Base-by-base conservation (phyloP, 768 basidiomycete species). In the Scleroderma citrinum region DNA sequence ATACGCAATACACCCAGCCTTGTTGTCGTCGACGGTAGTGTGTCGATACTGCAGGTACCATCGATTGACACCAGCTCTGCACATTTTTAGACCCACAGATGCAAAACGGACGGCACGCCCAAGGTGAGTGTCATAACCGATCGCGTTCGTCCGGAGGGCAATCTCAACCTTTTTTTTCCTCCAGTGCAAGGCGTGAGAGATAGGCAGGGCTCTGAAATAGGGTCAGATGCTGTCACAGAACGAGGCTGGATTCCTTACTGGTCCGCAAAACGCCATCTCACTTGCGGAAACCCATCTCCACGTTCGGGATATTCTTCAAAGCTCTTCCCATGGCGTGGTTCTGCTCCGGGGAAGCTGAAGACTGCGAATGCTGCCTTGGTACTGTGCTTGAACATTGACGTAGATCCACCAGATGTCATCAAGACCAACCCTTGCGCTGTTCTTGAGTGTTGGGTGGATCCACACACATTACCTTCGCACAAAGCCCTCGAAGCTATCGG, bases 361-460 rank as follows among this genome's bases (percentile, higher is more conserved):
- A 97, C 93, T 1, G 82, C 86, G 16, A 85, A 91, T 31, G 95
- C 92, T 2, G 86, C 85, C 2, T 75, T 95, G 5, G 87, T 95
- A 8, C 72, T 98, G 47, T 99, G 96, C 61, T 76, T 99, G 17
- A 97, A 98, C 69, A 92, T 98, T 64, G 94, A 95, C 48, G 90
- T 96, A 40, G 95, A 98, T 62, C 96, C 96, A 16, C 96, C 96
- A 53, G 96, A 99, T 61, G 75, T 97, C 46, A 85, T 98, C 69
- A 99, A 98, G 74, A 97, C 95, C 6, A 87, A 87, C 54, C 96
- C 96, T 1, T 97, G 93, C 57, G 93, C 96, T 0, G 84, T 87
- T 37, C 73, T 96, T 42, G 95, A 98, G 66, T 93, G 92, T 55
- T 99, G 96, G 96, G 87, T 98, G 30, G 94, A 98, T 69, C 95